phyloP scores from a whole-genome alignment of 768 basidiomycete genomes.

The Mycena galericulata region DNA sequence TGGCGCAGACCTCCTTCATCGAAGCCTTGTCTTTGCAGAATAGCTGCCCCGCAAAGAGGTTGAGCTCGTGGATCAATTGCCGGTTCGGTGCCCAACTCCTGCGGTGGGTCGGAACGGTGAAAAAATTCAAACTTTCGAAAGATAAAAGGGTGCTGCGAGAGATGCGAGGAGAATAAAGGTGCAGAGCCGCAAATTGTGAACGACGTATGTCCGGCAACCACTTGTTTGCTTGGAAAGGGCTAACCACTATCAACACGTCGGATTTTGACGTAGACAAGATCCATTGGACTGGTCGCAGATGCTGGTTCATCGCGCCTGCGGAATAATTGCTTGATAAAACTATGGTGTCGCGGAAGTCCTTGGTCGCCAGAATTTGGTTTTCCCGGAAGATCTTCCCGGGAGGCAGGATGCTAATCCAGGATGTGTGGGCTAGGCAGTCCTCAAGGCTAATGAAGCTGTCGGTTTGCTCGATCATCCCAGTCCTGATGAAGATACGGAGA shows the following conservation, averaged over 20 bases:
- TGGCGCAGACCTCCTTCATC: conserved; percentile 49
- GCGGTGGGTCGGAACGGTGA: conserved; percentile 43
- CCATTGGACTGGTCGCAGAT: conserved; percentile 58
- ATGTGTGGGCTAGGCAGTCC: conserved; percentile 43
- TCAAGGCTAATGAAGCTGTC: too few relatives aligned
- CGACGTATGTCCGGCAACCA: conserved; percentile 50
- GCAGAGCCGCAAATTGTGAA: conserved; percentile 50
- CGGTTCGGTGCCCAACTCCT: conserved; percentile 18
- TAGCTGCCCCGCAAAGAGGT: conserved; percentile 59
- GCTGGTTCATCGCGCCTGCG: conserved; percentile 39
- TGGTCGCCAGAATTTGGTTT: conserved; percentile 44
- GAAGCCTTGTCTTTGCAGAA: conserved; percentile 48
- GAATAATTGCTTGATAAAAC: too few relatives aligned
- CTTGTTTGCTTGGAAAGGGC: conserved; percentile 53
- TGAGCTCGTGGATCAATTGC: conserved; percentile 48
- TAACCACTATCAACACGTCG: conserved; percentile 49
- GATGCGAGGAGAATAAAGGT: conserved; percentile 56
- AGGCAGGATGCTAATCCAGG: conserved; percentile 38
- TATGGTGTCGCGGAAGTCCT: conserved; percentile 50
- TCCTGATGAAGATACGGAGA: too few relatives aligned
- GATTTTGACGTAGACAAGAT: conserved; percentile 44
- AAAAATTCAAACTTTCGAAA: conserved; percentile 52
- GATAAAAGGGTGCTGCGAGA: conserved; percentile 46
- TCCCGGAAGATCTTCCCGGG: conserved; percentile 40
- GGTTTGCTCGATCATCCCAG: too few relatives aligned